Evolutionary conservation across 305 asterid genomes (phyloP), one percentile per base, ranked within the genome.

Genomic region (Caryopteris hybrid): DNA sequence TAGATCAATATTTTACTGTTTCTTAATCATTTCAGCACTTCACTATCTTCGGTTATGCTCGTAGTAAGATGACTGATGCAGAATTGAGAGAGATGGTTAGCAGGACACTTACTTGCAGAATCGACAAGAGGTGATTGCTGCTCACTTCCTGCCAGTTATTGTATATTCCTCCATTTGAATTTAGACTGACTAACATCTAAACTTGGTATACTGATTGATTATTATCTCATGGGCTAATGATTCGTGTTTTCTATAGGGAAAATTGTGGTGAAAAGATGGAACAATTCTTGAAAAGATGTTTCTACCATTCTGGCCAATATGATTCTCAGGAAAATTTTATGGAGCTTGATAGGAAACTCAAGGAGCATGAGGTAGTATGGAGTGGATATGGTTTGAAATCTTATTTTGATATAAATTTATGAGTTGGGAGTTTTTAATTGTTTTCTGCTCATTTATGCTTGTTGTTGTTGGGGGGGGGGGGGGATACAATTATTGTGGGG

Each of bases 61-160:
- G 99, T 83, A 94, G 97, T 76, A 89, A 89, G 95, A 94, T 94
- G 99, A 89, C 88, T 20, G 97, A 94, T 83, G 90, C 74, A 8
- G 98, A 94, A 63, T 77, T 94, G 56, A 79, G 99, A 75, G 72
- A 75, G 71, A 91, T 93, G 95, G 93, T 93, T 79, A 87, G 97
- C 87, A 84, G 42, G 75, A 93, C 99, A 10, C 97, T 93, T 74
- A 88, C 99, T 75, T 93, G 97, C 83, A 78, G 99, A 81, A 93
- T 93, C 20, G 99, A 93, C 80, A 81, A 91, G 81, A 85, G 96
- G 99, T 93, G 67, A 9, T 56, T 39, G 48, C 56, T 60, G 27
- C 45, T 61, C 27, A 8, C 41, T 36, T 36, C 10, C 10, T 36
- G 12, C 10, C 4, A 25, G 31, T 25, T 2, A 25, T 25, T 25